Evolutionary conservation across 2,329 filamentous ascomycete species (phyloP).

Genomic region (Mycocentrospora acerina): DNA sequence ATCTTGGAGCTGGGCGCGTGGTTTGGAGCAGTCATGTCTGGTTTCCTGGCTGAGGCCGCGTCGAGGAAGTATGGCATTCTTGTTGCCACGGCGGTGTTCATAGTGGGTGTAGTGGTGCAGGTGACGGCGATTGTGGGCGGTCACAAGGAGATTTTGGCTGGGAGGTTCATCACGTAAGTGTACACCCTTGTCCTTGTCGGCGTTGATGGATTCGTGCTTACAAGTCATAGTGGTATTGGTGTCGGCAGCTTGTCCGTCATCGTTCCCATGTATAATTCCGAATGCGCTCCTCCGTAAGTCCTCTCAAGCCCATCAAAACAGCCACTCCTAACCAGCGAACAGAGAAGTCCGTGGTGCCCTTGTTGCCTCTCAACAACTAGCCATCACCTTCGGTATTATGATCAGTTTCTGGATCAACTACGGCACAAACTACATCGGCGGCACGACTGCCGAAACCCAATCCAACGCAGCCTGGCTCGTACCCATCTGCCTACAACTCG

Average conservation of each 20-base stretch:
- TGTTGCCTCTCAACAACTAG: conserved; percentile 64
- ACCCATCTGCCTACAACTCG: conserved; percentile 70
- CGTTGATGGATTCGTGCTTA: conserved; percentile 25
- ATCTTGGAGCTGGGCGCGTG: conserved; percentile 77
- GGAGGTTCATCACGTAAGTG: conserved; percentile 65
- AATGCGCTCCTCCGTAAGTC: conserved; percentile 51
- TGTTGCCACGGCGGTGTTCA: conserved; percentile 66
- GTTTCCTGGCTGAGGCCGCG: conserved; percentile 69
- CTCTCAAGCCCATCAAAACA: background rate
- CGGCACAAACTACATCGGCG: conserved; percentile 53
- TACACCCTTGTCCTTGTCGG: conserved; percentile 36
- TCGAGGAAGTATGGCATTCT: conserved; percentile 71
- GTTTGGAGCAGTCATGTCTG: conserved; percentile 70
- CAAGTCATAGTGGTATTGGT: conserved; percentile 54
- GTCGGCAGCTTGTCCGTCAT: conserved; percentile 70
- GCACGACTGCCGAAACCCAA: conserved; percentile 59
- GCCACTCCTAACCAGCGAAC: conserved; percentile 47
- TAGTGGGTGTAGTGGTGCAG: conserved; percentile 70
- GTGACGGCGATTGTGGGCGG: conserved; percentile 61
- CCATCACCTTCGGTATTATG: conserved; percentile 56
- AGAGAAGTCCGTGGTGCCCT: conserved; percentile 65
- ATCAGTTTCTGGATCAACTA: conserved; percentile 38
- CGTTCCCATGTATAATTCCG: conserved; percentile 55
- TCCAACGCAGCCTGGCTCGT: conserved; percentile 71
- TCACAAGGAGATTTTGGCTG: conserved; percentile 64